Base-by-base conservation (phyloP, 306 rosid genomes). In the Medicago ruthenica region DNA sequence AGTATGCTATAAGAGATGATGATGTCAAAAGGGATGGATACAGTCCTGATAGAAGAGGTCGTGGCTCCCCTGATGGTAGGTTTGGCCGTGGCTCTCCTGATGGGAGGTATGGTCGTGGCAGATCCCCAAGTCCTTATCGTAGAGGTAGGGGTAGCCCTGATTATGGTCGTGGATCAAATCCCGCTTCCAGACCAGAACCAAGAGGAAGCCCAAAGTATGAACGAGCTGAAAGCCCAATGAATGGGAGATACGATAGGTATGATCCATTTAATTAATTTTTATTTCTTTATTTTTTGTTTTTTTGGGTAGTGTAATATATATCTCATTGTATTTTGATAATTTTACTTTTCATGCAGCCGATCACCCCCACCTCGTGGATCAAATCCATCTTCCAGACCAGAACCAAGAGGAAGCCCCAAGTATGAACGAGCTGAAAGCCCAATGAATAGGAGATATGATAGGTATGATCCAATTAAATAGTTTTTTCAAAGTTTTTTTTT, bases 41-140 rank as follows among this genome's bases (percentile, higher is more conserved):
- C n/a, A 89, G 95, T 83, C 97, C 95, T 68, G 95, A 89, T 42
- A 89, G 91, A 65, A 87, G 90, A 87, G 94, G 91, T 20, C 92
- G 80, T 22, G 95, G 83, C 75, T 87, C 95, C 37, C 91, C 91
- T 31, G 92, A 91, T 41, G 88, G 91, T 73, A 86, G 92, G 79
- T 80, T 87, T 74, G 92, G 87, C 53, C 92, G 84, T 55, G 92
- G 85, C 50, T 87, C 95, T 27, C 91, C 91, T 31, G 92, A 91
- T 39, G 88, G 90, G 62, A 86, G 92, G 77, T 81, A 89, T 74
- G 92, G 87, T 64, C 91, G 84, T 58, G 92, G 85, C 42, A 82
- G 95, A 76, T 91, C 97, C 71, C 90, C 86, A 12, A 91, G 97
- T 72, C 97, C 97, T 47, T 85, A 86, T 73, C 90, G 92, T 54